Evolutionary conservation across 768 basidiomycete genomes (phyloP).

Genomic region (Rossbeevera mucosa): DNA sequence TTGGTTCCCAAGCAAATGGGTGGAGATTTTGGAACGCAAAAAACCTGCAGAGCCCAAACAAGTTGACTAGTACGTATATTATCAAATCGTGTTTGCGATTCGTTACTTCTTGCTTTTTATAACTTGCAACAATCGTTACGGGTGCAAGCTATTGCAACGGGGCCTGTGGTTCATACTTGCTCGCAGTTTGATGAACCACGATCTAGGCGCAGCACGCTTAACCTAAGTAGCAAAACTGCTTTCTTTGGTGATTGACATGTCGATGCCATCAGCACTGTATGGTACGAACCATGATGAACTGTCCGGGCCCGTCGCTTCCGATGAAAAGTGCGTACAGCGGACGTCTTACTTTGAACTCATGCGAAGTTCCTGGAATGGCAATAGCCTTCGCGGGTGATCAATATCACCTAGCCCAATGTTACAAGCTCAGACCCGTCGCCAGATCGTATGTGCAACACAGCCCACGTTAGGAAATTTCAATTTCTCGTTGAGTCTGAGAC

Average conservation of each 20-base stretch:
- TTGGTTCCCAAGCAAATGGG: conserved; percentile 93
- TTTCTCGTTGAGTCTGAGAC: not conserved
- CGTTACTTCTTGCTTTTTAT: not conserved
- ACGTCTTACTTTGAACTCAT: not conserved
- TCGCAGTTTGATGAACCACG: not conserved
- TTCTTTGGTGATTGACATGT: not conserved
- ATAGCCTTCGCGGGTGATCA: not conserved
- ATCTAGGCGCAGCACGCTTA: not conserved
- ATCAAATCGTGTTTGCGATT: not conserved
- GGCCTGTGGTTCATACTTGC: not conserved
- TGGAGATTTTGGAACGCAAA: conserved; percentile 60
- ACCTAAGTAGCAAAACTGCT: not conserved
- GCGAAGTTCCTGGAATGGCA: not conserved
- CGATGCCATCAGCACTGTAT: too few relatives aligned
- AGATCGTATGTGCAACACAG: not conserved
- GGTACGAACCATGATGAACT: not conserved
- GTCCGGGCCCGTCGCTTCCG: too few relatives aligned
- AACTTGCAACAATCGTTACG: not conserved
- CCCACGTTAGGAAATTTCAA: not conserved
- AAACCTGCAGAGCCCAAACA: conserved; percentile 37
- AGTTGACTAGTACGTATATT: conserved; percentile 28
- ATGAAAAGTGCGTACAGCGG: not conserved
- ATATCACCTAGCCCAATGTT: too few relatives aligned
- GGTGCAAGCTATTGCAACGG: not conserved
- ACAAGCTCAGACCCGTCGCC: too few relatives aligned